Conservation (phyloP, 2,329 filamentous ascomycete species). For the Aurifilum marmelostoma region DNA sequence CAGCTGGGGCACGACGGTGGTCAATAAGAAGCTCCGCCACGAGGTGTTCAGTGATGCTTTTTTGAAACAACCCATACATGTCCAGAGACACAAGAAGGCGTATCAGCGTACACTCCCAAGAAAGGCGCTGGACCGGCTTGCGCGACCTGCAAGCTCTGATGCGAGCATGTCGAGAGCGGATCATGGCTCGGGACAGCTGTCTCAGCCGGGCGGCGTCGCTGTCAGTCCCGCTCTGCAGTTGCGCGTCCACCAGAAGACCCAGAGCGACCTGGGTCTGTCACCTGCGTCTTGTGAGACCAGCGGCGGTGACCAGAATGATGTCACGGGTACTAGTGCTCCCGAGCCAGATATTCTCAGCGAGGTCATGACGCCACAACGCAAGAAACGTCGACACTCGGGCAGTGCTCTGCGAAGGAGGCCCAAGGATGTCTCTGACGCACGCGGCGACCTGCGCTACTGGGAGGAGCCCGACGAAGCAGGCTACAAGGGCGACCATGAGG, state of each 20-base stretch:
- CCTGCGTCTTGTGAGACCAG: slow-evolving; percentile 40
- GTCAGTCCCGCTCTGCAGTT: slow-evolving; percentile 4
- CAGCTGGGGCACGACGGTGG: slow-evolving; percentile 88
- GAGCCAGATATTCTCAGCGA: slow-evolving; percentile 60
- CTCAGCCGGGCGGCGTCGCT: slow-evolving; percentile 5
- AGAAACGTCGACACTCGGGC: slow-evolving; percentile 80
- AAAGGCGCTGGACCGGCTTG: slow-evolving; percentile 48
- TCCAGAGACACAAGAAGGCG: slow-evolving; percentile 74
- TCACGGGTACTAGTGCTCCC: slow-evolving; percentile 67
- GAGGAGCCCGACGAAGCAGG: slow-evolving; percentile 86
- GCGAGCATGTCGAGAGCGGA: slow-evolving; percentile 39
- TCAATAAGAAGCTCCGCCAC: slow-evolving; percentile 85
- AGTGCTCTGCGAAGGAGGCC: slow-evolving; percentile 78
- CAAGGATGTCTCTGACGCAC: slow-evolving; percentile 67
- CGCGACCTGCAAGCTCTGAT: slow-evolving; percentile 52
- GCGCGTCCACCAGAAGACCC: slow-evolving; percentile 32
- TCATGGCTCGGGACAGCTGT: slow-evolving; percentile 15
- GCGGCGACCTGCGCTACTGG: slow-evolving; percentile 85
- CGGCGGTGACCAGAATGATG: slow-evolving; percentile 51
- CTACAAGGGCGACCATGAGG: slow-evolving; percentile 71
- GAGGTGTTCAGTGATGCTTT: slow-evolving; percentile 94
- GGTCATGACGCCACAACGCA: slow-evolving; percentile 46
- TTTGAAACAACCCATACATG: slow-evolving; percentile 78
- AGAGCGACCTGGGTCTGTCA: slow-evolving; percentile 34
- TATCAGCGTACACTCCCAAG: slow-evolving; percentile 68